Base-by-base conservation (phyloP, 2,329 filamentous ascomycete genomes). In the Raffaelea ambrosiae region DNA sequence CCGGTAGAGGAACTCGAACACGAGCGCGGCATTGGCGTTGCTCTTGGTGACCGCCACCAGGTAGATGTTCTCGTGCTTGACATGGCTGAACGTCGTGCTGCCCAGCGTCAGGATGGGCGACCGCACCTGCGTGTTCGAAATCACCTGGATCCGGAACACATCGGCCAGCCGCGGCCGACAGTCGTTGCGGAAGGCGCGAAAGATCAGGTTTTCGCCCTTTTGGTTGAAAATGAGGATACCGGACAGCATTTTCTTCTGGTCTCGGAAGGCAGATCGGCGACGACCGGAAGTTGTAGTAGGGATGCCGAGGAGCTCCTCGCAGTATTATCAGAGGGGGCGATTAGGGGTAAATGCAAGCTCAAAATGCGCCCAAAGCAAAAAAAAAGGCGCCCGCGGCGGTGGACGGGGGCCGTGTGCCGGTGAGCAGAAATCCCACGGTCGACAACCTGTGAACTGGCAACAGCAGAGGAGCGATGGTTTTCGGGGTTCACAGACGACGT, bases 11-110 rank as follows among this genome's bases (percentile, higher is more conserved):
- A 98, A 98, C 71, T 98, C 93, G 62, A 98, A 98, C 21, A 98
- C 88, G 48, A 98, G 79, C 39, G 94, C 94, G 13, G 90, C 90
- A 78, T 98, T 98, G 71, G 90, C 93, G 69, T 98, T 98, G 72
- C 90, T 96, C 74, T 97, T 98, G 50, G 90, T 97, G 58, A 98
- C 87, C 18, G 91, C 93, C 48, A 97, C 91, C 58, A 98, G 70
- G 67, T 97, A 98, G 63, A 98, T 96, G 66, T 98, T 98, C 65
- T 98, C 93, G 70, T 96, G 91, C 67, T 95, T 96, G 69, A 98
- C 91, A 82, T 98, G 93, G 74, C 89, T 95, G 69, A 98, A 98
- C 42, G 94, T 98, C 48, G 93, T 98, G 65, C 88, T 95, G 55
- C 94, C 93, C 49, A 98, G 81, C 4, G 93, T 98, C 59, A 98